Conservation (phyloP, 2,329 filamentous ascomycete species). For the Epicoccum nigrum region DNA sequence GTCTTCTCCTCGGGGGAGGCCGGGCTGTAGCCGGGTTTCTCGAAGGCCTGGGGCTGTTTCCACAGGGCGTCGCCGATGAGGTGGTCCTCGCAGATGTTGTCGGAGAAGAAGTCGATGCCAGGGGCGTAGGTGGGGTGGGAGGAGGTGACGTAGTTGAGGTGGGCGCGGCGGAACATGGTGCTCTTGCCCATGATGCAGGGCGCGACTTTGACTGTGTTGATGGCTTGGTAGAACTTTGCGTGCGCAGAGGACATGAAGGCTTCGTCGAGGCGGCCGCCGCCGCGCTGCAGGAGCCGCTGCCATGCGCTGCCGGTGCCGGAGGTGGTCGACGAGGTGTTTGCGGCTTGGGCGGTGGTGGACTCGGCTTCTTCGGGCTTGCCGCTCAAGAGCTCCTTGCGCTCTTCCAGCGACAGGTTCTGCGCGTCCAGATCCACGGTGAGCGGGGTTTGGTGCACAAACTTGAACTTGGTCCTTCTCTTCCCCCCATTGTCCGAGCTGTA, state of each 20-base stretch:
- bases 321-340: constrained; percentile 33
- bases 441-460: constrained; percentile 94
- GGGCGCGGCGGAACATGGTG: constrained; percentile 95
- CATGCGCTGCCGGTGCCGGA: constrained; percentile 31
- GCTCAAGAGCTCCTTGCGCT: constrained; percentile 41
- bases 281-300: constrained; percentile 46
- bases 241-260: constrained; percentile 93
- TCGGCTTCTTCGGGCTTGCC: constrained; percentile 26
- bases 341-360: constrained; percentile 34
- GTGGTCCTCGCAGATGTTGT: constrained; percentile 98
- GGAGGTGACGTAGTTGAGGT: constrained; percentile 75
- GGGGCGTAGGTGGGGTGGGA: constrained; percentile 59
- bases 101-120: constrained; percentile 91
- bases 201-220: constrained; percentile 89
- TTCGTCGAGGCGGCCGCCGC: constrained; percentile 88
- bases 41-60: constrained; percentile 60
- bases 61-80: constrained; percentile 91
- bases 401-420: constrained; percentile 33
- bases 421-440: constrained; percentile 75
- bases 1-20: constrained; percentile 32
- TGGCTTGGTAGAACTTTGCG: constrained; percentile 96
- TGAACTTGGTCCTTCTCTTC: constrained; percentile 60
- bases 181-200: constrained; percentile 97
- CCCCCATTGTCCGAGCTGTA: constrained; percentile 50
- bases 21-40: constrained; percentile 32